Evolutionary conservation across 1,284 basidiomycete genomes (phyloP).

Genomic region (Ustilago hordei): DNA sequence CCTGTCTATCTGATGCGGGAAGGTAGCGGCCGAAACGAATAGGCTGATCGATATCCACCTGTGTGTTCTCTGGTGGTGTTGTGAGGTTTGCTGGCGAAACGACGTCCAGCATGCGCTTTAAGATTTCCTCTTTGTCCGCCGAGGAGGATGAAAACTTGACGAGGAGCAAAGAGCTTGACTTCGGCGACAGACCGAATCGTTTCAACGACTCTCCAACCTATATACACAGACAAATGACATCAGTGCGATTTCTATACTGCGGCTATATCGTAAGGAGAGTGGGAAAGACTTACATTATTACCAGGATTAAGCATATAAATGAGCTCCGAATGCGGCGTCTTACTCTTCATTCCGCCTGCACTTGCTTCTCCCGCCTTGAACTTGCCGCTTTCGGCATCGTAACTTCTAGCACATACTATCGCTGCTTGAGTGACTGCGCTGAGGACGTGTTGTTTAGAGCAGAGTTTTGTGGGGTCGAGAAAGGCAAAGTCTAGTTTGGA

Average conservation of each 20-base stretch:
- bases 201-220: conserved; percentile 54
- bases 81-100: conserved; percentile 26
- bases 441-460: conserved; percentile 41
- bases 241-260: background rate
- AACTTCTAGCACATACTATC: conserved; percentile 38
- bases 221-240: background rate
- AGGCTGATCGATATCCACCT: conserved; percentile 31
- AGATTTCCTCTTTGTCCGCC: conserved; percentile 16
- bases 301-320: conserved; percentile 50
- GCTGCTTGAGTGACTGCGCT: conserved; percentile 44
- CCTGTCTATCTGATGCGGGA: background rate
- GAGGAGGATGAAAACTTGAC: conserved; percentile 34
- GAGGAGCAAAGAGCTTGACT: conserved; percentile 38
- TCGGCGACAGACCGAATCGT: conserved; percentile 44
- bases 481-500: conserved; percentile 50
- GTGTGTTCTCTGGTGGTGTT: background rate
- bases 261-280: background rate
- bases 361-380: conserved; percentile 44
- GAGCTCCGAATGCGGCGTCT: conserved; percentile 51
- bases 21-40: conserved; percentile 23
- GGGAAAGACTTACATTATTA: conserved; percentile 40
- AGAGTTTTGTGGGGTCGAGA: conserved; percentile 48
- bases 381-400: conserved; percentile 12
- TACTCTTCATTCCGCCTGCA: conserved; percentile 49
- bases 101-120: conserved; percentile 36